phyloP scores from a whole-genome alignment of 768 basidiomycete genomes.

The Lentinula detonsa region DNA sequence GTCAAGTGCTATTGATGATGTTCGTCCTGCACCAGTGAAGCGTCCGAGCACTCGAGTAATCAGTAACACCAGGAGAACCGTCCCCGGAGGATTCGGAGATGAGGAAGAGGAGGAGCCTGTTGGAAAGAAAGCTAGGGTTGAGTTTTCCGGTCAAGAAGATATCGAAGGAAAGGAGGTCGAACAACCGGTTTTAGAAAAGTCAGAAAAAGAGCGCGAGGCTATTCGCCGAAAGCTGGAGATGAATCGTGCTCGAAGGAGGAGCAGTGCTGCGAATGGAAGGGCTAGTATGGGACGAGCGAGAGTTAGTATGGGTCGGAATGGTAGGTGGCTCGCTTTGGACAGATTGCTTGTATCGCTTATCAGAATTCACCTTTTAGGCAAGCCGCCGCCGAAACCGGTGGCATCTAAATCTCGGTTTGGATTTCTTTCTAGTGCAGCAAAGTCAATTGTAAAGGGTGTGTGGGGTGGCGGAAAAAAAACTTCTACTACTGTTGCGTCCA shows the following conservation, averaged over 20 bases:
- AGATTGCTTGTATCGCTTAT: background rate
- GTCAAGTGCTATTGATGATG: conserved; percentile 45
- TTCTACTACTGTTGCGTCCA: conserved; percentile 17
- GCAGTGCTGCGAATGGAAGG: conserved; percentile 47
- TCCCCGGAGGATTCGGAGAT: conserved; percentile 58
- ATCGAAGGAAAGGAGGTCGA: conserved; percentile 27
- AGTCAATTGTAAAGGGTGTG: conserved; percentile 65
- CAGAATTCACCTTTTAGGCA: conserved; percentile 18
- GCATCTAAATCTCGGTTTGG: conserved; percentile 54
- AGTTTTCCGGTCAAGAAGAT: conserved; percentile 23
- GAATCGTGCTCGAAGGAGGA: conserved; percentile 63
- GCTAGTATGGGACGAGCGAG: conserved; percentile 23
- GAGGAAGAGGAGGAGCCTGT: conserved; percentile 24
- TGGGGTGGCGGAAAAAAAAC: conserved; percentile 56
- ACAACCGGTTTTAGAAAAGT: conserved; percentile 25
- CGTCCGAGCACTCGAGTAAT: conserved; percentile 37
- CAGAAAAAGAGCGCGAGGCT: conserved; percentile 48
- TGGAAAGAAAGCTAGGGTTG: conserved; percentile 3
- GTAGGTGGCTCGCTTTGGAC: conserved; percentile 24
- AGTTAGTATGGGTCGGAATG: conserved; percentile 31
- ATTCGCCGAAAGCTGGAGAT: conserved; percentile 60
- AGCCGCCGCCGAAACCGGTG: conserved; percentile 31
- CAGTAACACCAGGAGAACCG: conserved; percentile 34
- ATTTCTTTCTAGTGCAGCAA: conserved; percentile 63
- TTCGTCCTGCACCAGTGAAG: conserved; percentile 12